Evolutionary conservation across 495 filamentous ascomycete genomes (phyloP).

Genomic region (Tuber microsphaerosporum): DNA sequence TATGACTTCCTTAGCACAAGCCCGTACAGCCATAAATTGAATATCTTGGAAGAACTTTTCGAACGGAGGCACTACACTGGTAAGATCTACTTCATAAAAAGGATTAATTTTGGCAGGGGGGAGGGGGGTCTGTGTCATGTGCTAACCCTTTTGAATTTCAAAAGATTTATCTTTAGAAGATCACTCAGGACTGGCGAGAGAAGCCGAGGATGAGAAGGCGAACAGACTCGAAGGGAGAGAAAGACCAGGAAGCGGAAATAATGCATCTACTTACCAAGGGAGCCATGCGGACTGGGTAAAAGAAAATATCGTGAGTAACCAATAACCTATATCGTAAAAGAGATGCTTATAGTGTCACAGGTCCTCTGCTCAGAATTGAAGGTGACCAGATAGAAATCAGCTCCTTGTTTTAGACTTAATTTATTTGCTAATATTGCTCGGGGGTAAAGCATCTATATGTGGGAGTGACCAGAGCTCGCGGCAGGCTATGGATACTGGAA

Average conservation of each 20-base stretch:
- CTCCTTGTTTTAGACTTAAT: neutral
- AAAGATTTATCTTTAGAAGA: too few relatives aligned
- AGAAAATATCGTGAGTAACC: slow-evolving; percentile 15
- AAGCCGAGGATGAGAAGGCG: too few relatives aligned
- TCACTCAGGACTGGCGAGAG: too few relatives aligned
- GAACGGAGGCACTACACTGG: neutral
- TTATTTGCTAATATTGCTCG: neutral
- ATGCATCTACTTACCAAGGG: neutral
- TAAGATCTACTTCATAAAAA: neutral
- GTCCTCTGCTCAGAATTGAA: slow-evolving; percentile 21
- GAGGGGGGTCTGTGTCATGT: neutral
- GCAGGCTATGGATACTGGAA: slow-evolving; percentile 17
- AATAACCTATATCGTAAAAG: neutral
- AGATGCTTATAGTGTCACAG: slow-evolving; percentile 5
- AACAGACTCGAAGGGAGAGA: too few relatives aligned
- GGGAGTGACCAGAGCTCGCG: slow-evolving; percentile 17
- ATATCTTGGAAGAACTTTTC: neutral
- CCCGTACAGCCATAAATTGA: too few relatives aligned
- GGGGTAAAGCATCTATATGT: slow-evolving; percentile 16
- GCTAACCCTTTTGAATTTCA: too few relatives aligned
- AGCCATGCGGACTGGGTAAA: neutral
- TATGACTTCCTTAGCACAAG: too few relatives aligned
- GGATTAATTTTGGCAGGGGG: neutral
- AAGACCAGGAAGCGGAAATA: too few relatives aligned
- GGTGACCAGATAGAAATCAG: neutral